Percentiles rank a stretch among this genome's conserved stretches.
These are phyloP conservation scores for Exophiala mesophila DNA, from an alignment of 2,329 filamentous ascomycete genomes.

Conservation along the genomic window DNA sequence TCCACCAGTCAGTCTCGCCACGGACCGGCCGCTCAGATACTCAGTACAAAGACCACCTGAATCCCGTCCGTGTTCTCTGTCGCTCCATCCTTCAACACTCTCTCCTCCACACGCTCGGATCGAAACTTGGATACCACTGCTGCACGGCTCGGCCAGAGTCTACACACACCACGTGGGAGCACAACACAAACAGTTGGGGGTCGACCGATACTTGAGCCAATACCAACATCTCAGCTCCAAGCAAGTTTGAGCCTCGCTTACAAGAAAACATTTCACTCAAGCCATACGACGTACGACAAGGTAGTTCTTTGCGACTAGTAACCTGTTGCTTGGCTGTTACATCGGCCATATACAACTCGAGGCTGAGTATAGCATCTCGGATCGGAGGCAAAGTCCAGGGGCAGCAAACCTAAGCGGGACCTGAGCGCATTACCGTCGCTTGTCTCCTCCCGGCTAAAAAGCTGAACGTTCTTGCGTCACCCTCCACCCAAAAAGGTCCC, in stretches of 20 bases:
- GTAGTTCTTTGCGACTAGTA: too few species aligned
- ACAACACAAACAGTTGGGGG: too few species aligned
- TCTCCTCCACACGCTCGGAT: constrained; percentile 15
- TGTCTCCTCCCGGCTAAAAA: background rate
- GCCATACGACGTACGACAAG: too few species aligned
- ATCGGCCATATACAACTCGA: background rate
- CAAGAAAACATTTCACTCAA: too few species aligned
- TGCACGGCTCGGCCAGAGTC: background rate
- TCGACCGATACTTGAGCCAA: too few species aligned
- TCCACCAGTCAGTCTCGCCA: constrained; percentile 10
- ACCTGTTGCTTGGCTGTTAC: too few species aligned
- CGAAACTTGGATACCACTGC: constrained; percentile 7
- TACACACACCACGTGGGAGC: background rate
- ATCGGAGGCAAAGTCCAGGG: background rate
- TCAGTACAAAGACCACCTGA: constrained; percentile 20
- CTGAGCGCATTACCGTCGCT: background rate
- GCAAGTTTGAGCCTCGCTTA: too few species aligned
- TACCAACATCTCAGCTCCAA: too few species aligned
- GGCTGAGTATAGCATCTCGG: background rate
- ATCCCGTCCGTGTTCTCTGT: constrained; percentile 19
- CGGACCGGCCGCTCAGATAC: constrained; percentile 21
- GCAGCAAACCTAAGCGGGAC: background rate
- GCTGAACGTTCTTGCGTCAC: constrained; percentile 8
- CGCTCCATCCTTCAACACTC: constrained; percentile 10
- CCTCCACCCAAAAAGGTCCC: constrained; percentile 1